A percentile compares a stretch with the other conserved stretches of the same genome.
These are phyloP conservation scores for Colletotrichum sp. DNA, from an alignment of 2,329 filamentous ascomycete genomes.

Conservation along the genomic window DNA sequence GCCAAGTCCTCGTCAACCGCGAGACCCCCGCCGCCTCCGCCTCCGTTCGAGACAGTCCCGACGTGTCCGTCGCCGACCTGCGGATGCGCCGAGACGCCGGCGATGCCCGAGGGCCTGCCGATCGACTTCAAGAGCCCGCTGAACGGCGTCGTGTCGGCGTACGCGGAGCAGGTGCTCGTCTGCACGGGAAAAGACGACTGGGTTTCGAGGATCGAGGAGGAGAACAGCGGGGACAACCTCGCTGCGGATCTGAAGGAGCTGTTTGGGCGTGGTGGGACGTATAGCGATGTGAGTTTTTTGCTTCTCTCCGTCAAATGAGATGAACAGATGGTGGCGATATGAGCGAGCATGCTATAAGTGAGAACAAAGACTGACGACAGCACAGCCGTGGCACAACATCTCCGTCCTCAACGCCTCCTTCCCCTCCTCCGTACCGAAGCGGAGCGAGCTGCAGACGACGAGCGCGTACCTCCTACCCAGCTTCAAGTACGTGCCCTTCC, in stretches of 20 bases:
- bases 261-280: slow-evolving; percentile 69
- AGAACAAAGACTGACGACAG: background rate
- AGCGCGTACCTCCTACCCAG: slow-evolving; percentile 82
- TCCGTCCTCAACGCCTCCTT: slow-evolving; percentile 81
- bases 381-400: slow-evolving; percentile 82
- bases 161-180: slow-evolving; percentile 83
- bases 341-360: background rate
- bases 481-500: slow-evolving; percentile 79
- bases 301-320: background rate
- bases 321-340: background rate
- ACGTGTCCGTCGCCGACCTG: slow-evolving; percentile 80
- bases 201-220: slow-evolving; percentile 84
- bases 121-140: slow-evolving; percentile 76
- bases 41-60: slow-evolving; percentile 48
- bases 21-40: background rate
- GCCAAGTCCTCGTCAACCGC: background rate
- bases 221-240: slow-evolving; percentile 69
- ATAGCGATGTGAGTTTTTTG: slow-evolving; percentile 63
- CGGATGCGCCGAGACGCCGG: slow-evolving; percentile 70
- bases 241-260: slow-evolving; percentile 75
- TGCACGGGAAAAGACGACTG: slow-evolving; percentile 84
- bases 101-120: slow-evolving; percentile 69
- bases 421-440: slow-evolving; percentile 55
- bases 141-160: slow-evolving; percentile 78
- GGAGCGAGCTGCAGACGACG: slow-evolving; percentile 53